Conservation (phyloP, 495 filamentous ascomycete genomes). For the Talaromyces wortmannii region DNA sequence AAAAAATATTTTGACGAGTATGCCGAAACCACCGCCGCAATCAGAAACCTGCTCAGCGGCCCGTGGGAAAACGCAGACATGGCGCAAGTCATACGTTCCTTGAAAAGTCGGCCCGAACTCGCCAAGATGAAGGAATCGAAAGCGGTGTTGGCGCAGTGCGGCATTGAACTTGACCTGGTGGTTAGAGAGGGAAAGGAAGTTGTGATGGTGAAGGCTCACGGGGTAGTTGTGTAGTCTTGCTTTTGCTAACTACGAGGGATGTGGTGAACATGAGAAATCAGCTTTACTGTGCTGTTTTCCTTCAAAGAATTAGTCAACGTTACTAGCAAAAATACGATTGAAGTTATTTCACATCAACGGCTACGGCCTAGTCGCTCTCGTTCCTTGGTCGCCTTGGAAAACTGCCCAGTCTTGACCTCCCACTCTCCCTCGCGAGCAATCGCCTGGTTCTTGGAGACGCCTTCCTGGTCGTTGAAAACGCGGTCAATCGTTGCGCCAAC, state of each 20-base stretch:
- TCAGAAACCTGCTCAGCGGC: neutral
- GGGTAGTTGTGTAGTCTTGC: neutral
- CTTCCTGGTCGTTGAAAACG: constrained; percentile 29
- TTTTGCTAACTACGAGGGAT: neutral
- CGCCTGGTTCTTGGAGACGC: constrained; percentile 24
- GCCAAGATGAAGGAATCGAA: neutral
- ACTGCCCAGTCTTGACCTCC: constrained; percentile 25
- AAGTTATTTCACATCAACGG: neutral
- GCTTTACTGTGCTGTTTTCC: neutral
- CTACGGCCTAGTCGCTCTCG: neutral
- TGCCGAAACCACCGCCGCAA: neutral
- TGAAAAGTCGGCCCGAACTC: neutral
- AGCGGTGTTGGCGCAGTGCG: neutral
- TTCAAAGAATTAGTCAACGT: neutral
- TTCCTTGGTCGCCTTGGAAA: constrained; percentile 6
- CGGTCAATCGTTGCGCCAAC: constrained; percentile 30
- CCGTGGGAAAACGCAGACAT: no score
- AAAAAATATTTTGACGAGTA: neutral
- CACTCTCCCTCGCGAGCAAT: constrained; percentile 30
- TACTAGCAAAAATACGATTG: no score
- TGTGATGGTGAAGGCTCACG: neutral
- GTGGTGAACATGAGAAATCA: neutral
- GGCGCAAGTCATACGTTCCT: no score
- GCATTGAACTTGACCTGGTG: neutral
- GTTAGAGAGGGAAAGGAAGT: neutral